Evolutionary conservation across 202 grass and related monocot genomes (phyloP).

Genomic region (Carex sylvatica): DNA sequence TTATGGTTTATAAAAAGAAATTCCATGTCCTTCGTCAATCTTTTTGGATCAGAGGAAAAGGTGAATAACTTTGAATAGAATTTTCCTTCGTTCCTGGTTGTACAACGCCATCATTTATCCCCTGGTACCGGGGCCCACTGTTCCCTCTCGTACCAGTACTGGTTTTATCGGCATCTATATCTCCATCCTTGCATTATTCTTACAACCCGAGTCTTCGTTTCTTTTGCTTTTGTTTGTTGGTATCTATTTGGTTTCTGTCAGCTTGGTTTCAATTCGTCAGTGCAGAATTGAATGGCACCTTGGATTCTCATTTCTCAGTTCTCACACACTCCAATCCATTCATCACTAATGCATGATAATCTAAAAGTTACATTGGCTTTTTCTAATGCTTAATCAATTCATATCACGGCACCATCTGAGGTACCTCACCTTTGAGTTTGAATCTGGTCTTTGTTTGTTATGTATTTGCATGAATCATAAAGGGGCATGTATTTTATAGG

Average conservation of each 20-base stretch:
- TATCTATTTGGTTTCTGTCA: background rate
- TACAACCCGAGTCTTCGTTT: background rate
- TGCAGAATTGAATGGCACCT: background rate
- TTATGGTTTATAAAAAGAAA: no score
- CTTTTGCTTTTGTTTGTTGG: background rate
- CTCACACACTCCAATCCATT: background rate
- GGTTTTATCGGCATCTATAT: background rate
- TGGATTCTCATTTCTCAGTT: background rate
- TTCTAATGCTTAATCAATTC: no score
- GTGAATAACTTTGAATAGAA: slow-evolving; percentile 7
- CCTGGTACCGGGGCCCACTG: background rate
- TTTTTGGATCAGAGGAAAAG: background rate
- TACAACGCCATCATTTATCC: slow-evolving; percentile 19
- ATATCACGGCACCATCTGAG: no score
- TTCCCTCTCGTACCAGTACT: background rate
- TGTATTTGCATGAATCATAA: no score
- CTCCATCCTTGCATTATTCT: no score
- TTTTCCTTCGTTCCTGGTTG: slow-evolving; percentile 5
- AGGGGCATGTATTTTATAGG: no score
- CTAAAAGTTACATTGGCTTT: background rate
- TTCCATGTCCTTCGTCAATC: no score
- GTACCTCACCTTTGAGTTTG: no score
- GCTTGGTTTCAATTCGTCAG: background rate
- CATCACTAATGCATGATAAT: background rate
- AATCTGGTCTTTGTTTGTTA: no score